A percentile compares a stretch with the other conserved stretches of the same genome.
phyloP scores from a whole-genome alignment of 306 rosid genomes.

The Castanospermum australe region DNA sequence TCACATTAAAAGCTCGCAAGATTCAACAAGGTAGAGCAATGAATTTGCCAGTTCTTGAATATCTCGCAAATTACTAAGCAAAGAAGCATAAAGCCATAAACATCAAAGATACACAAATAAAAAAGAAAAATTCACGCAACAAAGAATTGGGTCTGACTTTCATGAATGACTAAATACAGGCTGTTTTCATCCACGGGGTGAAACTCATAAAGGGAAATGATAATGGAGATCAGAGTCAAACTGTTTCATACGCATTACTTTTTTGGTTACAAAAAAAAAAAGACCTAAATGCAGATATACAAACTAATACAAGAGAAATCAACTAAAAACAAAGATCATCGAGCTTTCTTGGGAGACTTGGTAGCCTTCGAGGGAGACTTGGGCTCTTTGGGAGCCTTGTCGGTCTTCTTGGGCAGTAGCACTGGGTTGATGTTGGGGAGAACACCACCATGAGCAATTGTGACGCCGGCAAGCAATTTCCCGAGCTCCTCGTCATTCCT shows the following conservation, averaged over 20 bases:
- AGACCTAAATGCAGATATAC: conserved; percentile 28
- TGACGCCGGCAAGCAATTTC: conserved; percentile 77
- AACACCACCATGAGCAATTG: conserved; percentile 88
- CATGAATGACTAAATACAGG: neutral
- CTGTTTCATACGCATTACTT: neutral
- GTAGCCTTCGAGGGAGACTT: conserved; percentile 67
- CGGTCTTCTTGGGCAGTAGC: conserved; percentile 70
- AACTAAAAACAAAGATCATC: neutral
- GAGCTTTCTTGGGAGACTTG: conserved; percentile 79
- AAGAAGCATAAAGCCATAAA: no score
- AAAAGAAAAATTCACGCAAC: no score
- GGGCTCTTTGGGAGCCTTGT: conserved; percentile 46
- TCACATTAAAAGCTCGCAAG: no score
- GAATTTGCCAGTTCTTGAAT: no score
- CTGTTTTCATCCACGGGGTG: conserved; percentile 5
- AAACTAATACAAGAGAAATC: conserved; percentile 22
- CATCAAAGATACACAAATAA: no score
- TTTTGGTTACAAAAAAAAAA: neutral
- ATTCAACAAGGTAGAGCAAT: no score
- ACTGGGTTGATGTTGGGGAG: conserved; percentile 82
- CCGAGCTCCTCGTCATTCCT: conserved; percentile 91
- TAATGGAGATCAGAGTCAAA: neutral
- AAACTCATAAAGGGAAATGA: neutral
- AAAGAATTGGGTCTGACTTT: no score
- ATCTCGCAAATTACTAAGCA: no score